Conservation (phyloP, 1,284 basidiomycete genomes). For the Ceratobasidium sp. region DNA sequence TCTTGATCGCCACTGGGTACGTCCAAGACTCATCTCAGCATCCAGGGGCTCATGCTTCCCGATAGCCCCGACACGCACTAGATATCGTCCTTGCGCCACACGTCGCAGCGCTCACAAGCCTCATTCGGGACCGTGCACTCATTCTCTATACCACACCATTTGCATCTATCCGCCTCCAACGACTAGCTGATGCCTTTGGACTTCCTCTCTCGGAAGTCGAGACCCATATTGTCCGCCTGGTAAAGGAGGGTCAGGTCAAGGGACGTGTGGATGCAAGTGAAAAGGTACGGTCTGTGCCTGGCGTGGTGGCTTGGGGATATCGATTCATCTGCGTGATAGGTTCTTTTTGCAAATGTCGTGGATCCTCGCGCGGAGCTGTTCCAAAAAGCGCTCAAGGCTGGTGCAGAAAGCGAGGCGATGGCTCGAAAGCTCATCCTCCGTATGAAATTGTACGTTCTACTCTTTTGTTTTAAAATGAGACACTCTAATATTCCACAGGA, state of each 20-base stretch:
- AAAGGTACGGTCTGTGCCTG: conserved; percentile 59
- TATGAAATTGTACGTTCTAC: conserved; percentile 70
- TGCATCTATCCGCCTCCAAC: conserved; percentile 74
- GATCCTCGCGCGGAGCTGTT: conserved; percentile 78
- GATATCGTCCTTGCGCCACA: conserved; percentile 78
- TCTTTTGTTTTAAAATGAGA: background rate
- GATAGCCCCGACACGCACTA: conserved; percentile 71
- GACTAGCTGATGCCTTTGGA: conserved; percentile 84
- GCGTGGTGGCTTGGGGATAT: too few species aligned
- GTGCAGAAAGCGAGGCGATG: conserved; percentile 68
- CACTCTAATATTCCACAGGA: background rate
- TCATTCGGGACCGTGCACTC: conserved; percentile 73
- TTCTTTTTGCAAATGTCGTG: conserved; percentile 73
- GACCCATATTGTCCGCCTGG: conserved; percentile 71
- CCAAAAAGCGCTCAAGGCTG: conserved; percentile 72
- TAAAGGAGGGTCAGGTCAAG: conserved; percentile 74
- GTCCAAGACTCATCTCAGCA: background rate
- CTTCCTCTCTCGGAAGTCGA: conserved; percentile 74
- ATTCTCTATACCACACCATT: conserved; percentile 89
- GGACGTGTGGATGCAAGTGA: conserved; percentile 81
- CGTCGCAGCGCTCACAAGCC: conserved; percentile 63
- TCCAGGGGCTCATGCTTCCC: conserved; percentile 9
- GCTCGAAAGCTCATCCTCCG: conserved; percentile 77
- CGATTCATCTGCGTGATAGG: conserved; percentile 53
- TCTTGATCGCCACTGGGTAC: conserved; percentile 72